phyloP scores from a whole-genome alignment of 768 basidiomycete species.

The Lyophyllum atratum region DNA sequence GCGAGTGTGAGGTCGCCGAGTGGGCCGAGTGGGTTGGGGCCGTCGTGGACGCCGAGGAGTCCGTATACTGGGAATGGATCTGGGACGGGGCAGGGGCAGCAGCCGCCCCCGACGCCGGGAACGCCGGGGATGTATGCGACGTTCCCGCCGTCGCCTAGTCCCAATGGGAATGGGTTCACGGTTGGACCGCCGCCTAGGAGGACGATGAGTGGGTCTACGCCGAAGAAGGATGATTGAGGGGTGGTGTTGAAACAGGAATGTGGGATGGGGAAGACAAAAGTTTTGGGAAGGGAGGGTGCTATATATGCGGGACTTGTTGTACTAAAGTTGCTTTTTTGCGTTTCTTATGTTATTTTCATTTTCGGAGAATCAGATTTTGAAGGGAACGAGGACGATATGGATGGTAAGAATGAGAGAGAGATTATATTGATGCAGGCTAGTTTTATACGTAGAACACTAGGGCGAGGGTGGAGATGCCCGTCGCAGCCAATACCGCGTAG shows the following conservation, averaged over 20 bases:
- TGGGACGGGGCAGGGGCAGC: conserved; percentile 8
- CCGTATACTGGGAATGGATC: neutral
- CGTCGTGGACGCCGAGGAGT: conserved; percentile 15
- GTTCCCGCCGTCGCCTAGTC: conserved; percentile 35
- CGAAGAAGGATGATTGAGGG: conserved; percentile 23
- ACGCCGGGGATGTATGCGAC: conserved; percentile 34
- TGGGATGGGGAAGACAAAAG: neutral
- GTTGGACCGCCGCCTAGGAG: conserved; percentile 26
- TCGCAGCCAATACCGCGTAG: conserved; percentile 82
- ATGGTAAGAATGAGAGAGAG: too few relatives aligned
- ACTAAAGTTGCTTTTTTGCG: too few relatives aligned
- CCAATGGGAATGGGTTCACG: conserved; percentile 28
- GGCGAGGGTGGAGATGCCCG: conserved; percentile 72
- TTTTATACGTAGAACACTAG: conserved; percentile 53
- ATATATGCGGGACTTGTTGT: too few relatives aligned
- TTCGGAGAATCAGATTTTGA: too few relatives aligned
- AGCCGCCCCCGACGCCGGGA: conserved; percentile 23
- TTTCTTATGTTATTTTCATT: too few relatives aligned
- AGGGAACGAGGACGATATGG: too few relatives aligned
- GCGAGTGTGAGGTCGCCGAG: conserved; percentile 14
- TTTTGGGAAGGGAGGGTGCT: too few relatives aligned
- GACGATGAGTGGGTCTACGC: conserved; percentile 13
- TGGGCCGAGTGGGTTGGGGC: conserved; percentile 18
- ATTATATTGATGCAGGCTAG: too few relatives aligned
- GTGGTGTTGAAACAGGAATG: neutral